These are phyloP conservation scores for Marasmius tenuissimus DNA, from an alignment of 1,284 basidiomycete species.

Conservation along the genomic window DNA sequence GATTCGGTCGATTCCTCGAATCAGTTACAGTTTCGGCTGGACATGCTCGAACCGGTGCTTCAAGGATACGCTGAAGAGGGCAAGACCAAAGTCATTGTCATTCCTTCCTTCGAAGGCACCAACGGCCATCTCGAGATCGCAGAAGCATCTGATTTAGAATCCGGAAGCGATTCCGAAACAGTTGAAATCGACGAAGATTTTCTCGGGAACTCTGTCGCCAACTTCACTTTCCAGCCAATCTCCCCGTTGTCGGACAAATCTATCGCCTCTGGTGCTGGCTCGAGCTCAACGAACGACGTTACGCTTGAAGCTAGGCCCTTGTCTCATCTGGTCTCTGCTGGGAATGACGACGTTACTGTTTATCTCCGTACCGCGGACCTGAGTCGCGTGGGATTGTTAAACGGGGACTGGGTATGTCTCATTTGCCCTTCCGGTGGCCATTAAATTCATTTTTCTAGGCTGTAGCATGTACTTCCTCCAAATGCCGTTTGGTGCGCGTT, in stretches of 20 bases:
- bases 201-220: conserved; percentile 51
- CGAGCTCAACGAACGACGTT: conserved; percentile 3
- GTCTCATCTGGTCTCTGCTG: conserved; percentile 26
- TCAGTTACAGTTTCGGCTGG: conserved; percentile 38
- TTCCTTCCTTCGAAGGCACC: conserved; percentile 26
- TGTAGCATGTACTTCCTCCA: conserved; percentile 29
- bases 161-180: conserved; percentile 36
- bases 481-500: conserved; percentile 56
- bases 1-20: conserved; percentile 18
- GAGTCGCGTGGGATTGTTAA: conserved; percentile 73
- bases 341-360: conserved; percentile 49
- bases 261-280: background rate
- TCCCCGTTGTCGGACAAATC: conserved; percentile 6
- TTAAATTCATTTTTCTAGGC: conserved; percentile 26
- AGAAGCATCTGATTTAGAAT: conserved; percentile 23
- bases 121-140: conserved; percentile 9
- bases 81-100: conserved; percentile 60
- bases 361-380: conserved; percentile 66
- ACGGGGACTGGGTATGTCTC: conserved; percentile 83
- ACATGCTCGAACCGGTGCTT: conserved; percentile 65
- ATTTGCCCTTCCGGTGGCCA: background rate
- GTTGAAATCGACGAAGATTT: conserved; percentile 76
- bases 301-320: conserved; percentile 28
- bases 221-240: conserved; percentile 12
- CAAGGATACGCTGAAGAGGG: conserved; percentile 63